These are phyloP conservation scores for Podospora tetraspora DNA, from an alignment of 495 filamentous ascomycete species.

Conservation along the genomic window DNA sequence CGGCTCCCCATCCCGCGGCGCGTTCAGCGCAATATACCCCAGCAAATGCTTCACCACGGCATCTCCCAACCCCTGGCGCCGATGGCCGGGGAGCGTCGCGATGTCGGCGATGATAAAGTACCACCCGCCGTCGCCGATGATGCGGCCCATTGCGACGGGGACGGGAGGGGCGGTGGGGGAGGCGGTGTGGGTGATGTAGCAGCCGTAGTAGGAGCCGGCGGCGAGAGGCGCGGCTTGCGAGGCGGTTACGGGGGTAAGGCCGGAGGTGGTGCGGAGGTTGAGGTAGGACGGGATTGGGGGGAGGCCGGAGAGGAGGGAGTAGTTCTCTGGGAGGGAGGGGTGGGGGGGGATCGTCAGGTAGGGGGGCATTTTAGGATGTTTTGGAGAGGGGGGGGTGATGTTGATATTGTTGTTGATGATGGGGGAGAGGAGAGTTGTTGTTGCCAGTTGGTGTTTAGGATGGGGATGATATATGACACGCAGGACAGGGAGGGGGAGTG, in stretches of 20 bases:
- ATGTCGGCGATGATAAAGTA: constrained; percentile 53
- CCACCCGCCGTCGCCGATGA: constrained; percentile 51
- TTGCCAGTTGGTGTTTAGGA: neutral
- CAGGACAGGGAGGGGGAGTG: no score
- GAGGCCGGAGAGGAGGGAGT: neutral
- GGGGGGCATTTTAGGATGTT: neutral
- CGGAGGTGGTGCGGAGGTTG: neutral
- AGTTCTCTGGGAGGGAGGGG: neutral
- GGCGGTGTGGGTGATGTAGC: neutral
- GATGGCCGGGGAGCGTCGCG: constrained; percentile 45
- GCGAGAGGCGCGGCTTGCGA: neutral
- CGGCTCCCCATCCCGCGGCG: constrained; percentile 32
- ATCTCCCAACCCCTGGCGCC: constrained; percentile 46
- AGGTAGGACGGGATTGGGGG: neutral
- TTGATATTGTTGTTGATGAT: neutral
- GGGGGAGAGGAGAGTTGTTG: neutral
- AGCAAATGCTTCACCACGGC: constrained; percentile 42
- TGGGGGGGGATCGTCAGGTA: neutral
- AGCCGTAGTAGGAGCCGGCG: neutral
- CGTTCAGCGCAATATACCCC: constrained; percentile 33
- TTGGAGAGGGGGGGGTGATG: neutral
- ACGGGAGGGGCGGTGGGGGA: no score
- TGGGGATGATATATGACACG: no score
- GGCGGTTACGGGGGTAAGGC: neutral
- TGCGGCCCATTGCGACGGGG: constrained; percentile 46